Evolutionary conservation across 108 stramenopile genomes (phyloP).

Genomic region (Pseudonitzschia delicatissima): DNA sequence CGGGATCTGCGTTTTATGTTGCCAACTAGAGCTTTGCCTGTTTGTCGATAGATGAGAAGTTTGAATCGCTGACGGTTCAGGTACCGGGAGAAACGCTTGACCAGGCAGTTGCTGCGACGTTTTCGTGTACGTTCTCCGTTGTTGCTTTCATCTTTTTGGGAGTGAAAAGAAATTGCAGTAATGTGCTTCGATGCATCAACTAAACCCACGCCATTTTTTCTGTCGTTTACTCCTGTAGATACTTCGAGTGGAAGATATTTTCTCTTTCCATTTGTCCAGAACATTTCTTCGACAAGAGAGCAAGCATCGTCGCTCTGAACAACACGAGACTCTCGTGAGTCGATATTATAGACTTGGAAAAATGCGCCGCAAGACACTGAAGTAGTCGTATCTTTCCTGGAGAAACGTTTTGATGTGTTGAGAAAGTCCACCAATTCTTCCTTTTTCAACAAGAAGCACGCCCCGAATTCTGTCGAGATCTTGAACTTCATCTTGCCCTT

Average conservation of each 20-base stretch:
- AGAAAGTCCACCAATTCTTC: conserved; percentile 12
- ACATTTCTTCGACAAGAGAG: neutral
- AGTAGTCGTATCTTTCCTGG: neutral
- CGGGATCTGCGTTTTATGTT: neutral
- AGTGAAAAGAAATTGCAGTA: neutral
- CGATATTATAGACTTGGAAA: conserved; percentile 13
- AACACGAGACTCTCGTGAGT: conserved; percentile 2
- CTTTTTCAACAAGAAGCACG: conserved; percentile 15
- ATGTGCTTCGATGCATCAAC: neutral
- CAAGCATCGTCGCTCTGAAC: conserved; percentile 9
- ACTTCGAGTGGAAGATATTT: too few species aligned
- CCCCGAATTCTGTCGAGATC: conserved; percentile 18
- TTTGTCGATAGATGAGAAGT: conserved; percentile 13
- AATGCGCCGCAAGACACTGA: neutral
- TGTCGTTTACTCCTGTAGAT: too few species aligned
- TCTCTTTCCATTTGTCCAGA: neutral
- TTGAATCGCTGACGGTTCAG: conserved; percentile 21
- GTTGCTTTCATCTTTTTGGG: neutral
- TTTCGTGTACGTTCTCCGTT: neutral
- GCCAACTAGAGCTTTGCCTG: conserved; percentile 5
- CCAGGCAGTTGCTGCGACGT: neutral
- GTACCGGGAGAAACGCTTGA: conserved; percentile 10
- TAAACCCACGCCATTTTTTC: too few species aligned
- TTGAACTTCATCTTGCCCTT: conserved; percentile 5
- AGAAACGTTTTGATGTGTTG: neutral